Evolutionary conservation across 2,329 filamentous ascomycete species (phyloP).

Genomic region (Neonectria magnoliae): DNA sequence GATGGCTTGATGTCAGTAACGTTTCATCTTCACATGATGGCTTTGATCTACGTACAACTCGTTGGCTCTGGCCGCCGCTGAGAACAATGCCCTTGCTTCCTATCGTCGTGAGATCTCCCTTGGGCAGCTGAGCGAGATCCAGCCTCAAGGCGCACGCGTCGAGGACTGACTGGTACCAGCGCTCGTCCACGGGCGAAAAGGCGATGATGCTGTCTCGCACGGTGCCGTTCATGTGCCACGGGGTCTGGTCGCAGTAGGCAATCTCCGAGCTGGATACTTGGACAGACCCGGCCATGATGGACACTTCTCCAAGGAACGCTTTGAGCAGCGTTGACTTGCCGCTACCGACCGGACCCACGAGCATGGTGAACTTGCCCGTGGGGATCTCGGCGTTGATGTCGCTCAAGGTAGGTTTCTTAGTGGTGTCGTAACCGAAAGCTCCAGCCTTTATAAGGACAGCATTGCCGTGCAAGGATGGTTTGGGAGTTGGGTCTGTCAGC

Average conservation of each 20-base stretch:
- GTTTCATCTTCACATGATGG: background rate
- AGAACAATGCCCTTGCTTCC: slow-evolving; percentile 50
- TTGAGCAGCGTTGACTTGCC: slow-evolving; percentile 50
- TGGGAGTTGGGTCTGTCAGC: background rate
- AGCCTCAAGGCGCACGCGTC: slow-evolving; percentile 32
- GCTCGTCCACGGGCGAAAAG: slow-evolving; percentile 36
- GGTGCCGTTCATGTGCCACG: slow-evolving; percentile 45
- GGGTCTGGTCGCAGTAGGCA: slow-evolving; percentile 41
- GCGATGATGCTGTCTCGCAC: slow-evolving; percentile 48
- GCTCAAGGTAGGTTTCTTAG: slow-evolving; percentile 13
- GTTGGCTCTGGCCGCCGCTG: slow-evolving; percentile 51
- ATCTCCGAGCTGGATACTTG: slow-evolving; percentile 13
- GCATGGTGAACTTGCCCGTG: slow-evolving; percentile 24
- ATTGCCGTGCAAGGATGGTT: background rate
- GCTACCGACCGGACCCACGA: slow-evolving; percentile 49
- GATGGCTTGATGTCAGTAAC: background rate
- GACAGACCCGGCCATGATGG: slow-evolving; percentile 22
- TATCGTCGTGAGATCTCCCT: slow-evolving; percentile 47
- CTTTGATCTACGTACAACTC: slow-evolving; percentile 36
- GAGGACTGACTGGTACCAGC: slow-evolving; percentile 45
- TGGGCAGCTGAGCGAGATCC: slow-evolving; percentile 43
- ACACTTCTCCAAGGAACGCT: slow-evolving; percentile 43
- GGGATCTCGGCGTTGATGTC: slow-evolving; percentile 19
- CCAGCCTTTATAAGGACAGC: background rate
- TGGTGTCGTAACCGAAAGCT: slow-evolving; percentile 25